Base-by-base conservation (phyloP, 1,139 yeast genomes). In the Blastobotrys aristatus region DNA sequence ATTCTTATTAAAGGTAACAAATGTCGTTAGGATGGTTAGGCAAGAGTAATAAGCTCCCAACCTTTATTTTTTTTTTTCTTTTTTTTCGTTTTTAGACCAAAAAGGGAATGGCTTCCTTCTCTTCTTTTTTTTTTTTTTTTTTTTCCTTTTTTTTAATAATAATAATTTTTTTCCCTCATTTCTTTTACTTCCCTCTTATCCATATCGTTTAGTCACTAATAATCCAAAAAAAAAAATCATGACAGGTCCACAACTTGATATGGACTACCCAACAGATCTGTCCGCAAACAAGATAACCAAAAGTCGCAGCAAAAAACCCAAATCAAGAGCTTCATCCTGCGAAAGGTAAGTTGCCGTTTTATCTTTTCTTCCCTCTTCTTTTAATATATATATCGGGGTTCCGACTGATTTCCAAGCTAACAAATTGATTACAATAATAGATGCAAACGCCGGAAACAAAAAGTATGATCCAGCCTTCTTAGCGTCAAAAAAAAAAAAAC, bases 291-390 rank as follows among this genome's bases (percentile, higher is more conserved):
- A 33, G 20, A 39, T 40, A n/a, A 24, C 16, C 31, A 48, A 40
- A 16, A 24, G 27, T 27, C 33, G 39, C 21, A 22, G n/a, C 38
- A 54, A 39, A 44, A 32, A 46, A 40, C 48, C 53, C 34, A 52
- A 52, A 41, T 49, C 57, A 33, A 41, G 62, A 41, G 57, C 62
- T n/a, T 58, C 62, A 6, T 56, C 61, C n/a, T 59, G 62, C 34
- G 62, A 59, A 40, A 47, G 63, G 53, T 55, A n/a, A n/a, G n/a
- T n/a, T n/a, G n/a, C n/a, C n/a, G n/a, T n/a, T n/a, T n/a, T n/a
- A n/a, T n/a, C n/a, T n/a, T n/a, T n/a, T n/a, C n/a, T n/a, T n/a
- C n/a, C n/a, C n/a, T n/a, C n/a, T n/a, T n/a, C n/a, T n/a, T n/a
- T n/a, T n/a, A n/a, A n/a, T n/a, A n/a, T n/a, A n/a, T n/a, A 44